These are phyloP conservation scores for Irpex sp. DNA, from an alignment of 1,284 basidiomycete genomes.

Conservation along the genomic window DNA sequence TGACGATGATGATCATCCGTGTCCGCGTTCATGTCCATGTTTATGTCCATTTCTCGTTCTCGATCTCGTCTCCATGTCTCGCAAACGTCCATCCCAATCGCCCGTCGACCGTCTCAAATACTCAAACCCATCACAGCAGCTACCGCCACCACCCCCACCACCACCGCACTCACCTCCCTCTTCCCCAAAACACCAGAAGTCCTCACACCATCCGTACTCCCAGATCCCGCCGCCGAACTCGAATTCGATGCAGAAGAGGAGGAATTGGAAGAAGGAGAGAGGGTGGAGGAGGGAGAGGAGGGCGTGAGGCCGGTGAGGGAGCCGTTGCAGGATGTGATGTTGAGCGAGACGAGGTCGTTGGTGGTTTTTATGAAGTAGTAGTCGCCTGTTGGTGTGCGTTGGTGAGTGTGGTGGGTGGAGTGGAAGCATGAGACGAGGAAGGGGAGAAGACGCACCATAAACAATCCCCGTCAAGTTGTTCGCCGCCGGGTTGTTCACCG, in stretches of 20 bases:
- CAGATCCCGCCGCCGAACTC: background rate
- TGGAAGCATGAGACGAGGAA: no score
- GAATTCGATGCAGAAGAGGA: background rate
- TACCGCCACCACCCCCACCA: background rate
- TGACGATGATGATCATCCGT: no score
- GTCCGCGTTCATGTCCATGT: no score
- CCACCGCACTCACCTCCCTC: no score
- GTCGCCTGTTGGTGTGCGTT: slow-evolving; percentile 29
- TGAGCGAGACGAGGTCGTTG: slow-evolving; percentile 28
- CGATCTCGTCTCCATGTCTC: no score
- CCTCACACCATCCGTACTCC: background rate
- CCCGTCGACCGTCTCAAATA: background rate
- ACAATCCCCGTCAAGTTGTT: slow-evolving; percentile 63
- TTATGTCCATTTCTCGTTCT: no score
- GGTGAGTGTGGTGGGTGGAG: background rate
- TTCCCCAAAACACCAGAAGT: background rate
- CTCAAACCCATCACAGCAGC: background rate
- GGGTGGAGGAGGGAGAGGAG: background rate
- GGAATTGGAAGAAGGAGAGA: background rate
- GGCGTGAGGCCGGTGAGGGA: slow-evolving; percentile 5
- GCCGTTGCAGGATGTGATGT: slow-evolving; percentile 23
- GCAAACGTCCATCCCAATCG: no score
- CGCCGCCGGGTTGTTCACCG: slow-evolving; percentile 51
- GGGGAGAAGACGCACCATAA: slow-evolving; percentile 42
- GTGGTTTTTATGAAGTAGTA: slow-evolving; percentile 38